Base-by-base conservation (phyloP, 2,329 filamentous ascomycete genomes). In the Aspergillus sp. region DNA sequence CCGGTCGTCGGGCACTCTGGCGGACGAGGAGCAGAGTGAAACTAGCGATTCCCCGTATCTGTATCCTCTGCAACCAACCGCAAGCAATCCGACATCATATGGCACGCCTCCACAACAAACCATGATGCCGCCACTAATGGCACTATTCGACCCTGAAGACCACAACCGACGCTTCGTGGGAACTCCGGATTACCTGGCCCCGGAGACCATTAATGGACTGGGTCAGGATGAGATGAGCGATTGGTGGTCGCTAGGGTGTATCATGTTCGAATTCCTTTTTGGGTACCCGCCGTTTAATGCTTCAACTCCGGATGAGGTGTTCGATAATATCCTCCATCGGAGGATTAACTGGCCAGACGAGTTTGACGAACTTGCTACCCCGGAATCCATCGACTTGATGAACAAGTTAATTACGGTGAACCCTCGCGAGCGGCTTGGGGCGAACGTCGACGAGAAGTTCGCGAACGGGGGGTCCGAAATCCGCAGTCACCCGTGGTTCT, bases 191-290 rank as follows among this genome's bases (percentile, higher is more conserved):
- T 98, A 98, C 63, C 78, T 98, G 9, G 93, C 93, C 0, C 93
- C 93, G 0, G 94, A 98, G 64, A 98, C 94, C 0, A 94, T 98
- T 62, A 90, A 88, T 54, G 93, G 94, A 43, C 83, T 89, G 55
- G 89, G 91, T 1, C 93, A 98, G 66, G 93, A 98, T 61, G 91
- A 97, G 66, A 93, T 91, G 56, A 97, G 93, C 63, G 93, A 98
- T 81, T 98, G 93, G 93, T 98, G 93, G 93, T 97, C 93, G 26
- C 78, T 98, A n/a, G 93, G 93, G 1, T 98, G 94, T 65, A 97
- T 98, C 57, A 73, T 97, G 67, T 98, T 96, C 59, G 93, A 98
- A 61, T 96, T 95, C 55, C 73, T 98, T 2, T 97, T 88, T 61
- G 93, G 93, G 1, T 85, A 88, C 48, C 93, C 93, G 1, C 93